phyloP scores from a whole-genome alignment of 192 early-diverging fungal genomes.

The Mortierella antarctica region DNA sequence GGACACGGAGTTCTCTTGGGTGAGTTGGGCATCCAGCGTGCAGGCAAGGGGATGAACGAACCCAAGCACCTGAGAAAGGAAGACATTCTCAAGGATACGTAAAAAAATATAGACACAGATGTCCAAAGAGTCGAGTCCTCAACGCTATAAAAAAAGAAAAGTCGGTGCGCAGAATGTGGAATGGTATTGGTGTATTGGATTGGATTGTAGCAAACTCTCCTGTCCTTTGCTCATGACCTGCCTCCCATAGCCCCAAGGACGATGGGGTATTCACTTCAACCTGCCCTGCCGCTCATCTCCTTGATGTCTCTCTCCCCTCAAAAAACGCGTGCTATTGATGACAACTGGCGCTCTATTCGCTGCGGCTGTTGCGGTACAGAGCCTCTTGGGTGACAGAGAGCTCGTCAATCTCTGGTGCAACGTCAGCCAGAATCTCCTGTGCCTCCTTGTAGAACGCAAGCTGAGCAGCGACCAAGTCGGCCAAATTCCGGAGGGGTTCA shows the following conservation, averaged over 20 bases:
- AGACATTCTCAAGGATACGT: conserved; percentile 49
- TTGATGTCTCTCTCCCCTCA: not conserved
- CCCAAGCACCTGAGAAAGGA: conserved; percentile 56
- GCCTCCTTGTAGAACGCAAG: conserved; percentile 87
- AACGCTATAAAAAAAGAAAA: too few relatives aligned
- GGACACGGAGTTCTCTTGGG: conserved; percentile 69
- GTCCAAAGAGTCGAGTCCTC: too few relatives aligned
- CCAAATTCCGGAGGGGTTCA: conserved; percentile 84
- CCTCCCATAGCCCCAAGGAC: too few relatives aligned
- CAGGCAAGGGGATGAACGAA: conserved; percentile 28
- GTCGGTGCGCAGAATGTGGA: too few relatives aligned
- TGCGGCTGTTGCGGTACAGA: conserved; percentile 73
- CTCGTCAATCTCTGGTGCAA: conserved; percentile 95
- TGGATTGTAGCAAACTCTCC: too few relatives aligned
- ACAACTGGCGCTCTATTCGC: conserved; percentile 27
- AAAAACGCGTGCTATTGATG: not conserved
- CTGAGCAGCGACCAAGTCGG: conserved; percentile 90
- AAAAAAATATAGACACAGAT: not conserved
- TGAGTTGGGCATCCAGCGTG: conserved; percentile 35
- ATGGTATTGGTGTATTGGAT: too few relatives aligned
- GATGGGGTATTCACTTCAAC: too few relatives aligned
- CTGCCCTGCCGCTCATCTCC: not conserved
- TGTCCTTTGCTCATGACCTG: too few relatives aligned
- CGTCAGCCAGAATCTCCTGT: conserved; percentile 72
- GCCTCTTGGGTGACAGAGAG: conserved; percentile 95